A percentile compares a stretch with the other conserved stretches of the same genome.
phyloP scores from a whole-genome alignment of 176 grass and related monocot species.

The Zizania latifolia region DNA sequence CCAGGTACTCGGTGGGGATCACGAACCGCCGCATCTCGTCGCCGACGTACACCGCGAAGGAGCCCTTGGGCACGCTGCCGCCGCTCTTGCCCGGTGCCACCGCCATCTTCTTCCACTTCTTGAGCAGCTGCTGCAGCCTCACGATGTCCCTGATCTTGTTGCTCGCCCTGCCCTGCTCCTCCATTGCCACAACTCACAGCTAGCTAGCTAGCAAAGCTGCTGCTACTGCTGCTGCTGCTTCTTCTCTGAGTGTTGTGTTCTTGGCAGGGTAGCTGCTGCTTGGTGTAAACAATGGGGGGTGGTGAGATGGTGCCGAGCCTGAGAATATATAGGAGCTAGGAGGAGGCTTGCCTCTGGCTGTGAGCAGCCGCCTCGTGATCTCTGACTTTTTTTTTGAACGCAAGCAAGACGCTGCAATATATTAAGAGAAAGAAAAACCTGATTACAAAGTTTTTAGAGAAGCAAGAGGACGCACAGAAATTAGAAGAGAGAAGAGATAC shows the following conservation, averaged over 20 bases:
- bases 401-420: too few species aligned
- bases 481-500: too few species aligned
- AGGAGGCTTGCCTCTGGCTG: not conserved
- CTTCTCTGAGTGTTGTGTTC: not conserved
- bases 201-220: not conserved
- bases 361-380: constrained; percentile 26
- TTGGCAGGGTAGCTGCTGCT: not conserved
- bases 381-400: constrained; percentile 3
- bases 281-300: not conserved
- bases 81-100: constrained; percentile 19
- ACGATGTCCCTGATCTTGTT: constrained; percentile 83
- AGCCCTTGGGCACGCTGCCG: constrained; percentile 56
- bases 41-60: constrained; percentile 77
- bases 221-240: constrained; percentile 11
- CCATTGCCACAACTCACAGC: constrained; percentile 21
- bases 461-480: too few species aligned
- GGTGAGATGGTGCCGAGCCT: not conserved
- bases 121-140: constrained; percentile 75
- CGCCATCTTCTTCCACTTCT: constrained; percentile 78
- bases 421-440: too few species aligned
- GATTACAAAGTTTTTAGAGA: too few species aligned
- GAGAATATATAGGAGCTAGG: constrained; percentile 17
- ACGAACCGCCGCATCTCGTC: constrained; percentile 90
- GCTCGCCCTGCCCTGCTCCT: constrained; percentile 42
- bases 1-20: constrained; percentile 82